Evolutionary conservation across 192 early-diverging fungal species (phyloP).

Genomic region (Obelidium mucronatum): DNA sequence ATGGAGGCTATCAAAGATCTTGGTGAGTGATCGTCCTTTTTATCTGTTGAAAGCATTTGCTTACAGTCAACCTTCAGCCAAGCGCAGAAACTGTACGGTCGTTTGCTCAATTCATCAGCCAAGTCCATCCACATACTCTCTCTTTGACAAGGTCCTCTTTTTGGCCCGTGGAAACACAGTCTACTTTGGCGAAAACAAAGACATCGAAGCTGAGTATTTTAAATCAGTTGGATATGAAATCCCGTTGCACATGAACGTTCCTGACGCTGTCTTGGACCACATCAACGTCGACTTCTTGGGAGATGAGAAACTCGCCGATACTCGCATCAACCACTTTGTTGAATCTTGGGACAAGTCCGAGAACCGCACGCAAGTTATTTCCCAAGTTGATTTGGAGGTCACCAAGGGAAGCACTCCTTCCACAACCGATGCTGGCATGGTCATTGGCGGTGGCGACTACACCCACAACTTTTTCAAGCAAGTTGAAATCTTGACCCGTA

Average conservation of each 20-base stretch:
- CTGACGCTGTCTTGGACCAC: slow-evolving; percentile 27
- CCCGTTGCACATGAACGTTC: slow-evolving; percentile 9
- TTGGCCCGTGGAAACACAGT: slow-evolving; percentile 62
- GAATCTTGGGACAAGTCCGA: not conserved
- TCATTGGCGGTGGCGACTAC: slow-evolving; percentile 29
- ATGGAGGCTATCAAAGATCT: slow-evolving; percentile 32
- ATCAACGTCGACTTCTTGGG: slow-evolving; percentile 31
- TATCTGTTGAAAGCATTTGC: too few relatives aligned
- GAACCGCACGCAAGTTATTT: not conserved
- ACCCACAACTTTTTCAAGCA: slow-evolving; percentile 37
- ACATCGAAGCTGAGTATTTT: slow-evolving; percentile 59
- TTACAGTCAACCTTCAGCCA: too few relatives aligned
- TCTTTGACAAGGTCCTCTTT: slow-evolving; percentile 80
- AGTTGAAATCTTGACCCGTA: slow-evolving; percentile 30
- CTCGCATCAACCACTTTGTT: slow-evolving; percentile 5
- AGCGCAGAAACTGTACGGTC: slow-evolving; percentile 35
- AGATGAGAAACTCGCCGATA: slow-evolving; percentile 15
- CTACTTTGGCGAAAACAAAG: slow-evolving; percentile 57
- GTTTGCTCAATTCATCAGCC: slow-evolving; percentile 88
- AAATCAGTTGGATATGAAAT: slow-evolving; percentile 25
- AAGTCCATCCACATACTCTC: slow-evolving; percentile 73
- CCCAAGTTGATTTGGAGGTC: not conserved
- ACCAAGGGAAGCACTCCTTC: not conserved
- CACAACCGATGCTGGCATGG: not conserved
- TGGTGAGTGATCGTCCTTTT: too few relatives aligned